phyloP scores from a whole-genome alignment of 176 grass and related monocot genomes.

The Olyra latifolia region DNA sequence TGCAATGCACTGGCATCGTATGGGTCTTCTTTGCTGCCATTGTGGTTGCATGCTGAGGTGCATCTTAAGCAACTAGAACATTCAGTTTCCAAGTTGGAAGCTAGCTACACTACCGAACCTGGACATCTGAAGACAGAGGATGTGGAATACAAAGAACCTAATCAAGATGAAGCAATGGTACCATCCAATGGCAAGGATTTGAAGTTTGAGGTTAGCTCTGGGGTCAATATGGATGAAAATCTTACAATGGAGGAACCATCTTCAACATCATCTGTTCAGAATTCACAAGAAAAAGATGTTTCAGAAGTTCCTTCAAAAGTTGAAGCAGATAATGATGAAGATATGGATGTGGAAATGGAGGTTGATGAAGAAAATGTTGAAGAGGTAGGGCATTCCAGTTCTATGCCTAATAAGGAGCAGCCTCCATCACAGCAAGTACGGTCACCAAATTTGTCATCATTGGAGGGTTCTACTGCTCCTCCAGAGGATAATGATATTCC shows the following conservation, averaged over 20 bases:
- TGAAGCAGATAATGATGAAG: constrained; percentile 54
- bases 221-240: constrained; percentile 35
- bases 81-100: constrained; percentile 63
- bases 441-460: constrained; percentile 26
- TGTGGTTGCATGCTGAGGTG: constrained; percentile 88
- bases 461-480: constrained; percentile 33
- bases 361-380: constrained; percentile 75
- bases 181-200: constrained; percentile 32
- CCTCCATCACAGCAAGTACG: constrained; percentile 26
- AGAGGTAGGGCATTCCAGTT: constrained; percentile 23
- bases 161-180: constrained; percentile 34
- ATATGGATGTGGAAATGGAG: constrained; percentile 99
- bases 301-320: constrained; percentile 24
- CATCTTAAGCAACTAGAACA: constrained; percentile 76
- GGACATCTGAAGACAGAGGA: constrained; percentile 21
- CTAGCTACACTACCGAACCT: constrained; percentile 43
- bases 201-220: constrained; percentile 30
- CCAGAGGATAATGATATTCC: constrained; percentile 56
- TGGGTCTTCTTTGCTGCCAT: constrained; percentile 81
- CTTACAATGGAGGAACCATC: constrained; percentile 27
- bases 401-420: constrained; percentile 32
- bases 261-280: constrained; percentile 26
- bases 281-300: constrained; percentile 30
- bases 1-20: constrained; percentile 76
- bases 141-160: constrained; percentile 33